phyloP scores from a whole-genome alignment of 306 rosid genomes.

The Begonia loranthoides region DNA sequence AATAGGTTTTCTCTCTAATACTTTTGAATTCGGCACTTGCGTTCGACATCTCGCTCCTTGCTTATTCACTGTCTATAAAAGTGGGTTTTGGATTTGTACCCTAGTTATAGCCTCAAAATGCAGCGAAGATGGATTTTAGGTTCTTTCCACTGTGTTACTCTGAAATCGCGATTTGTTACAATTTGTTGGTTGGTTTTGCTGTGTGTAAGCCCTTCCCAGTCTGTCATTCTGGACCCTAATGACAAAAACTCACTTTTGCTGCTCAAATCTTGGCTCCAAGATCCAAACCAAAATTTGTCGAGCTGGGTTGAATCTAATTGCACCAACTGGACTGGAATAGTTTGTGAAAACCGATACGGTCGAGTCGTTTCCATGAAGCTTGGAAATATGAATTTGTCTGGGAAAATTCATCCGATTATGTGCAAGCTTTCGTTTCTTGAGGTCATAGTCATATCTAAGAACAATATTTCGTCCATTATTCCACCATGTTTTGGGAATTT shows the following conservation, averaged over 20 bases:
- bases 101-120: too few species aligned
- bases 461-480: constrained; percentile 42
- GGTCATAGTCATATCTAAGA: constrained; percentile 46
- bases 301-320: constrained; percentile 57
- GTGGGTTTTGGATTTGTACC: too few species aligned
- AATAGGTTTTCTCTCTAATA: too few species aligned
- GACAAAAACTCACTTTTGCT: constrained; percentile 48
- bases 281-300: constrained; percentile 52
- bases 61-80: too few species aligned
- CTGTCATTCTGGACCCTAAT: constrained; percentile 44
- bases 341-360: too few species aligned
- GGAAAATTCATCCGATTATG: constrained; percentile 48
- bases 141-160: too few species aligned
- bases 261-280: constrained; percentile 39
- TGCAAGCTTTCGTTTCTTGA: constrained; percentile 47
- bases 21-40: too few species aligned
- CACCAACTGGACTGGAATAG: too few species aligned
- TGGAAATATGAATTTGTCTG: constrained; percentile 54
- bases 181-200: too few species aligned
- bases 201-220: constrained; percentile 3
- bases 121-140: too few species aligned
- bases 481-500: constrained; percentile 62
- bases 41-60: too few species aligned
- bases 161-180: too few species aligned
- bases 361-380: constrained; percentile 43